phyloP scores from a whole-genome alignment of 73 alveolate genomes.

The Paramecium octaurelia region DNA sequence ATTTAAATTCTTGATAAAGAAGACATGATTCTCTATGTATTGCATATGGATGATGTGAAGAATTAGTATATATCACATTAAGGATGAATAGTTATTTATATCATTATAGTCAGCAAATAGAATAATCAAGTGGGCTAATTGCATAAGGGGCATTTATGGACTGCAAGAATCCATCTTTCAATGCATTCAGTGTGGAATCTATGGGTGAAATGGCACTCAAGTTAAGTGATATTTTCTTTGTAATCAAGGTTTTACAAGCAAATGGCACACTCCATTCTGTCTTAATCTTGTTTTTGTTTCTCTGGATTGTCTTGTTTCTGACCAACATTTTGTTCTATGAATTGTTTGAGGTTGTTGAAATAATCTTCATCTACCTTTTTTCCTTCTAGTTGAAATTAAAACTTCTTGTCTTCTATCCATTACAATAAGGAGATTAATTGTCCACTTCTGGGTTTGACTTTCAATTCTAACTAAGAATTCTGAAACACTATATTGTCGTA shows the following conservation, averaged over 20 bases:
- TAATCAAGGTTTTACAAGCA: neutral
- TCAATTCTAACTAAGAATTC: neutral
- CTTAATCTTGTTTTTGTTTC: neutral
- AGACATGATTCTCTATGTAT: too few species aligned
- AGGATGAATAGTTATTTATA: neutral
- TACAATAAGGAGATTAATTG: neutral
- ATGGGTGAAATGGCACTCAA: neutral
- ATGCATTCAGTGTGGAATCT: neutral
- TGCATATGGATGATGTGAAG: too few species aligned
- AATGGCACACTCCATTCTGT: neutral
- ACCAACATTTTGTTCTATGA: neutral
- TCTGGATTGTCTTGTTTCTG: neutral
- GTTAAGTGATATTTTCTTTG: neutral
- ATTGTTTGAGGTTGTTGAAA: neutral
- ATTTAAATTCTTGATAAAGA: too few species aligned
- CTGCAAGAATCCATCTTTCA: neutral
- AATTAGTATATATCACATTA: neutral
- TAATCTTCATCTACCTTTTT: neutral
- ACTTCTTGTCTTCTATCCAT: neutral
- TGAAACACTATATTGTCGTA: neutral
- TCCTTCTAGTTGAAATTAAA: neutral
- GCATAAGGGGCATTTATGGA: slow-evolving; percentile 14
- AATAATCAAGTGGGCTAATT: neutral
- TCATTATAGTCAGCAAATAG: neutral
- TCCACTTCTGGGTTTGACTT: neutral